Percentiles rank a stretch among this genome's conserved stretches.
phyloP scores from a whole-genome alignment of 805 yeast genomes.

The Wickerhamomyces silvicola region DNA sequence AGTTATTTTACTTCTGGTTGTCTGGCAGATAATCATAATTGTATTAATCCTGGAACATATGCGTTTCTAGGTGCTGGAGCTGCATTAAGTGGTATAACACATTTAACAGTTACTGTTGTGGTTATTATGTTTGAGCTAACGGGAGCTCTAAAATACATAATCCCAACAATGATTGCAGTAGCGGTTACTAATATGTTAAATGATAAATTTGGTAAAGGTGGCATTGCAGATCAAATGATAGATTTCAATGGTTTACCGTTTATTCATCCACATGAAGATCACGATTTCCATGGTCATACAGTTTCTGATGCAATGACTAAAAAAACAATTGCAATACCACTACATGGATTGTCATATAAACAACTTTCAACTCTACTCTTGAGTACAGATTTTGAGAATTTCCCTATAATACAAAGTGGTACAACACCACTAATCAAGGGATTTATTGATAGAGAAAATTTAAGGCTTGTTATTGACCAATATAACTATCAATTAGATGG shows the following conservation, averaged over 20 bases:
- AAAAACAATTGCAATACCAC: constrained; percentile 32
- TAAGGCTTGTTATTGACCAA: constrained; percentile 25
- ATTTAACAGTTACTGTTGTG: constrained; percentile 86
- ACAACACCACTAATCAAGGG: constrained; percentile 38
- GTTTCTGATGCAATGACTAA: constrained; percentile 61
- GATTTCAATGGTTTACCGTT: constrained; percentile 81
- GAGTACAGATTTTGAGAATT: constrained; percentile 36
- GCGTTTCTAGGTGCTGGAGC: constrained; percentile 97
- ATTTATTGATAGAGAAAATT: constrained; percentile 36
- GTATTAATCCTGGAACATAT: constrained; percentile 90
- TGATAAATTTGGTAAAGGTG: constrained; percentile 72
- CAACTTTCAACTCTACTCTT: constrained; percentile 29
- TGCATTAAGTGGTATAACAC: constrained; percentile 89
- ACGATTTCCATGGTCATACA: constrained; percentile 40
- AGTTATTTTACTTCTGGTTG: constrained; percentile 30
- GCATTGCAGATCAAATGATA: constrained; percentile 96
- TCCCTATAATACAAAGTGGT: constrained; percentile 45
- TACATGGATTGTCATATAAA: constrained; percentile 26
- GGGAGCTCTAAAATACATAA: constrained; percentile 85
- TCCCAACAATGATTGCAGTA: constrained; percentile 95
- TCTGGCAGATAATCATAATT: constrained; percentile 35
- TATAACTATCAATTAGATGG: constrained; percentile 27
- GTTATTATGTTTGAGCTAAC: constrained; percentile 94
- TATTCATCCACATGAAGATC: constrained; percentile 67
- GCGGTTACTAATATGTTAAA: constrained; percentile 79